Evolutionary conservation across 345 rosid species (phyloP).

Genomic region (Hypericum androsaemum): DNA sequence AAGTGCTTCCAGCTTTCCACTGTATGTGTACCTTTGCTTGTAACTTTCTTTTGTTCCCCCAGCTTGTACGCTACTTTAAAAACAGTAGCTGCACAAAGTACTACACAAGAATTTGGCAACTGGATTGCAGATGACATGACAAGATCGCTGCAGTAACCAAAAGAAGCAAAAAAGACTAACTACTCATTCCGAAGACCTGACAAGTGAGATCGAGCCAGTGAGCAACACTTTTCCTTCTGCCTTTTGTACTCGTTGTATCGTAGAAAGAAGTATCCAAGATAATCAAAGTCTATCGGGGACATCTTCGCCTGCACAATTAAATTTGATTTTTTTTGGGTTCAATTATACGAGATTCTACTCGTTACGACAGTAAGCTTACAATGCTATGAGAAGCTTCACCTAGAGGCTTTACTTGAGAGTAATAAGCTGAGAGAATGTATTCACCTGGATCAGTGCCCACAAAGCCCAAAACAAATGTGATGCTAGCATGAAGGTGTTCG

Average conservation of each 20-base stretch:
- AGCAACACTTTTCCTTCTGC: slow-evolving; percentile 48
- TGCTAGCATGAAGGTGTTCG: slow-evolving; percentile 65
- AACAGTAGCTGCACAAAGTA: too few relatives aligned
- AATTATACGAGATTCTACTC: too few relatives aligned
- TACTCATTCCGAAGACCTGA: slow-evolving; percentile 6
- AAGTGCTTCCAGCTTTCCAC: too few relatives aligned
- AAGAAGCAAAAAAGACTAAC: not conserved
- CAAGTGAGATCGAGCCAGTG: slow-evolving; percentile 47
- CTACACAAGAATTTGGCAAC: too few relatives aligned
- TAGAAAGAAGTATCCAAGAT: slow-evolving; percentile 71
- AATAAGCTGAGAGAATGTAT: not conserved
- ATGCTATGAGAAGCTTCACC: too few relatives aligned
- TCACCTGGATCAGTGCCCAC: slow-evolving; percentile 95
- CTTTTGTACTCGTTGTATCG: slow-evolving; percentile 75
- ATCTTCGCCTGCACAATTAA: slow-evolving; percentile 53
- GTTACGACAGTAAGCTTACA: too few relatives aligned
- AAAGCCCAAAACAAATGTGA: slow-evolving; percentile 85
- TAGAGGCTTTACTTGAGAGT: not conserved
- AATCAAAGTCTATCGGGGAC: slow-evolving; percentile 88
- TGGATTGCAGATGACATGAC: too few relatives aligned
- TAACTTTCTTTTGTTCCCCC: too few relatives aligned
- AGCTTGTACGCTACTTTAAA: too few relatives aligned
- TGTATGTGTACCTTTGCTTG: too few relatives aligned
- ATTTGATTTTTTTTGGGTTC: too few relatives aligned
- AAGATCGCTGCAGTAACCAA: too few relatives aligned